Conservation (phyloP, 164 flowering plant genomes). For the Echeveria elegans region DNA sequence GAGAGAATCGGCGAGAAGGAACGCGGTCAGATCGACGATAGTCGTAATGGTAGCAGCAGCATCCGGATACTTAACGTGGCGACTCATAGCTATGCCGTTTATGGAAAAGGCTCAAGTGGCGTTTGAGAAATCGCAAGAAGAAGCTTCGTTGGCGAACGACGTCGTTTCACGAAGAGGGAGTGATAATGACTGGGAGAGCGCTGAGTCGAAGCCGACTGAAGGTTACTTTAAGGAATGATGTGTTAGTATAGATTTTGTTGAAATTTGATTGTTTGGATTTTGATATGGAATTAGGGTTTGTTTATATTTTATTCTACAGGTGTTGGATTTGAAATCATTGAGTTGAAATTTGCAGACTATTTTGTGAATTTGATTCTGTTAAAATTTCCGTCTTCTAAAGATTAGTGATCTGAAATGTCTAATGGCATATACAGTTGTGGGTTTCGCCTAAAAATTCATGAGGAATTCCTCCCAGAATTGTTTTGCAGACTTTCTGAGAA, state of each 20-base stretch:
- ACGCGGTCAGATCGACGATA: not conserved
- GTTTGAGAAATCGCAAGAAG: not conserved
- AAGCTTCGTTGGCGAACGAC: not conserved
- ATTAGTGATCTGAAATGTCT: not conserved
- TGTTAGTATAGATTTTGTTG: no score
- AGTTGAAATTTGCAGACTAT: not conserved
- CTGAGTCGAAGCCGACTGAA: not conserved
- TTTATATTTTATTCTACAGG: not conserved
- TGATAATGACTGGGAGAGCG: not conserved
- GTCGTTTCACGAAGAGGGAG: not conserved
- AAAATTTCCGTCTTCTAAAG: not conserved
- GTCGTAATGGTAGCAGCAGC: not conserved
- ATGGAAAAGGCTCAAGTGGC: not conserved
- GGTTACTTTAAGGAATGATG: conserved; percentile 5
- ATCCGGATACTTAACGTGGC: not conserved
- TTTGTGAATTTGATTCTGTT: not conserved
- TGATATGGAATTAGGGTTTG: not conserved
- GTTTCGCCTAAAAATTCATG: no score
- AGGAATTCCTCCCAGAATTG: no score
- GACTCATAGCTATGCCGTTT: not conserved
- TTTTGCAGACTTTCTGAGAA: no score
- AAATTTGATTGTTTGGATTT: not conserved
- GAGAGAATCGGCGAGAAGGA: not conserved
- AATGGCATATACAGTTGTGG: no score
- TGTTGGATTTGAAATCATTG: not conserved